phyloP scores from a whole-genome alignment of 176 grass and related monocot genomes.

The Coix lacrymajobi region DNA sequence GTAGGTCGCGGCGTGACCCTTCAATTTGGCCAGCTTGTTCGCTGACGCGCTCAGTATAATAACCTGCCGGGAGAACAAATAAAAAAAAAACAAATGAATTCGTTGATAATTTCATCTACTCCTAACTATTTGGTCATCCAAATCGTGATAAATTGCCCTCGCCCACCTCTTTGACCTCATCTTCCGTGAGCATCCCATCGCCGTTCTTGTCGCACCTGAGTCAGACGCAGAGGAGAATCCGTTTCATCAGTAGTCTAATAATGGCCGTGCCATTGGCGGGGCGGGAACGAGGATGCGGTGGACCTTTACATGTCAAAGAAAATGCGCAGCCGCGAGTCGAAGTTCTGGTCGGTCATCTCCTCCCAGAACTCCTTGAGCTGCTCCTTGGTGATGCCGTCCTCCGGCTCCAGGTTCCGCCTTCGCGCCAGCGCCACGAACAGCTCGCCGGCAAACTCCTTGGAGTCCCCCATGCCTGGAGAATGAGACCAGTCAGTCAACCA shows the following conservation, averaged over 20 bases:
- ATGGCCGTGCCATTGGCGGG: neutral
- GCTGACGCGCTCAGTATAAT: constrained; percentile 90
- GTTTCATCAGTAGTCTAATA: neutral
- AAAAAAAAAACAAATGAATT: neutral
- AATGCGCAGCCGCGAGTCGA: constrained; percentile 82
- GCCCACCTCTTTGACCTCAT: constrained; percentile 92
- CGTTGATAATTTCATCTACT: neutral
- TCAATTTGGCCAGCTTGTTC: constrained; percentile 87
- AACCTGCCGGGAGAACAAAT: constrained; percentile 35
- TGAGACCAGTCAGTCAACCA: neutral
- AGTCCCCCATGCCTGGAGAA: constrained; percentile 84
- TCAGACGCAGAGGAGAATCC: neutral
- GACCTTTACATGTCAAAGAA: constrained; percentile 96
- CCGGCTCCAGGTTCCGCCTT: constrained; percentile 51
- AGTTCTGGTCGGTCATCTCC: constrained; percentile 98
- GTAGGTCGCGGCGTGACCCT: constrained; percentile 79
- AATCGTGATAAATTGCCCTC: neutral
- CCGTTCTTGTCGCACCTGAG: constrained; percentile 96
- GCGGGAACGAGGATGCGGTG: neutral
- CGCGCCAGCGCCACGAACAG: constrained; percentile 73
- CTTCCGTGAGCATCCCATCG: constrained; percentile 90
- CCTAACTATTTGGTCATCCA: neutral
- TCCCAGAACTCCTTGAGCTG: constrained; percentile 95
- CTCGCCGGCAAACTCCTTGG: constrained; percentile 93
- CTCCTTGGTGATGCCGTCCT: constrained; percentile 63